Conservation (phyloP, 495 filamentous ascomycete species). For the Sporormia fimetaria region DNA sequence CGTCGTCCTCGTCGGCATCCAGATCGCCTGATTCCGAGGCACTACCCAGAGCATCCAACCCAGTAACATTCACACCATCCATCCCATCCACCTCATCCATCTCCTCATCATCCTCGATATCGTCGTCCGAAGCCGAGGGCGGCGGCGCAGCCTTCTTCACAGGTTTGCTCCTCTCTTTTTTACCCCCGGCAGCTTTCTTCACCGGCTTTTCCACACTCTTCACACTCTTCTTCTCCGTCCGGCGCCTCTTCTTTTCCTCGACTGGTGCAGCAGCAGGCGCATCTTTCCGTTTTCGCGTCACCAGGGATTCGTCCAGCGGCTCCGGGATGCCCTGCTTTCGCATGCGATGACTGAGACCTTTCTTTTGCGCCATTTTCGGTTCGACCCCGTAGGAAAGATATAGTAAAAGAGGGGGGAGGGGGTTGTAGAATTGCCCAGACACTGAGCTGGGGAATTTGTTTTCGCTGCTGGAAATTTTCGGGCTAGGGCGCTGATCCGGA, state of each 20-base stretch:
- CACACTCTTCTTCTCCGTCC: slow-evolving; percentile 1
- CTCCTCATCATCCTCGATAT: slow-evolving; percentile 34
- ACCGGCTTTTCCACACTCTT: slow-evolving; percentile 2
- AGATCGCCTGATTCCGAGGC: slow-evolving; percentile 29
- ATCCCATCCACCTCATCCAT: slow-evolving; percentile 38
- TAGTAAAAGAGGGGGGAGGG: background rate
- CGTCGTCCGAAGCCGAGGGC: slow-evolving; percentile 19
- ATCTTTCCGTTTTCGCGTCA: slow-evolving; percentile 66
- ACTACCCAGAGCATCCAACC: slow-evolving; percentile 34
- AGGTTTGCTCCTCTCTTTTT: slow-evolving; percentile 30
- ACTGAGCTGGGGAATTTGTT: background rate
- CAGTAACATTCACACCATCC: slow-evolving; percentile 29
- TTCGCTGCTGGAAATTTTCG: slow-evolving; percentile 8
- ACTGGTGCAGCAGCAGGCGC: slow-evolving; percentile 25
- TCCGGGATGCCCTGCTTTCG: slow-evolving; percentile 86
- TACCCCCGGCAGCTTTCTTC: slow-evolving; percentile 16
- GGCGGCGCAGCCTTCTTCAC: slow-evolving; percentile 23
- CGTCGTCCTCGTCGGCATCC: slow-evolving; percentile 55
- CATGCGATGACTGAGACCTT: slow-evolving; percentile 87
- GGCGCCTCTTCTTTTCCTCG: slow-evolving; percentile 20
- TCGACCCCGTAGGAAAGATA: background rate
- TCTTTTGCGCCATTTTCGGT: slow-evolving; percentile 34
- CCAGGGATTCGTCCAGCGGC: slow-evolving; percentile 66
- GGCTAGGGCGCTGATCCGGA: too few species aligned
- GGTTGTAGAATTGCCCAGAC: background rate